Evolutionary conservation across 192 early-diverging fungal species (phyloP).

Genomic region (Allomyces arbusculus): DNA sequence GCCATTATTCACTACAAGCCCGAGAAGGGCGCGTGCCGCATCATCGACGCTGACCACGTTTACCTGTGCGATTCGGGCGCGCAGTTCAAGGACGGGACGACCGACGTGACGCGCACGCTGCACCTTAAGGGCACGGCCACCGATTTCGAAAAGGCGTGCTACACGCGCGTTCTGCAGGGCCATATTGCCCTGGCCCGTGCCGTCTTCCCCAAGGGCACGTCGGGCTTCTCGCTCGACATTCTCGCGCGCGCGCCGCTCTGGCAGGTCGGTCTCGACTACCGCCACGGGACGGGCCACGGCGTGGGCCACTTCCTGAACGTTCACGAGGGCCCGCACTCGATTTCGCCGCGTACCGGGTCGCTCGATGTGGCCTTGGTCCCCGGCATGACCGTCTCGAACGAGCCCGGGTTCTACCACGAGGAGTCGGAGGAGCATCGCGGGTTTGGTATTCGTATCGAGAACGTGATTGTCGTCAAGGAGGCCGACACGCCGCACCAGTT

Average conservation of each 20-base stretch:
- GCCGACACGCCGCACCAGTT: slow-evolving; percentile 61
- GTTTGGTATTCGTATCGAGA: slow-evolving; percentile 97
- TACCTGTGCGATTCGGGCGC: slow-evolving; percentile 94
- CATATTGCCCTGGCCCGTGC: slow-evolving; percentile 80
- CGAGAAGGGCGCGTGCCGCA: slow-evolving; percentile 50
- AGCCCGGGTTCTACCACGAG: slow-evolving; percentile 76
- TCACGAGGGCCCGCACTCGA: slow-evolving; percentile 89
- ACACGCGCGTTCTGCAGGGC: slow-evolving; percentile 94
- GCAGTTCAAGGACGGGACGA: slow-evolving; percentile 91
- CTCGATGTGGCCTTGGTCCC: slow-evolving; percentile 55
- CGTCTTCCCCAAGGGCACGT: slow-evolving; percentile 71
- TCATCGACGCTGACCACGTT: slow-evolving; percentile 50
- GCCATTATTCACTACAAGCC: slow-evolving; percentile 97
- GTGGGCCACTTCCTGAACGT: slow-evolving; percentile 90
- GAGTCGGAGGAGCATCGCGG: slow-evolving; percentile 53
- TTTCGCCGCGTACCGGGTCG: slow-evolving; percentile 51
- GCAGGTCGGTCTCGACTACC: slow-evolving; percentile 82
- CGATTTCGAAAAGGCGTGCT: slow-evolving; percentile 69
- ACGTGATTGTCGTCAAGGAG: slow-evolving; percentile 62
- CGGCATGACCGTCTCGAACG: slow-evolving; percentile 93
- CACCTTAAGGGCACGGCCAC: slow-evolving; percentile 67
- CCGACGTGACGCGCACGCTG: slow-evolving; percentile 86
- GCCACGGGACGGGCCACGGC: slow-evolving; percentile 95
- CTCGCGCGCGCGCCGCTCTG: slow-evolving; percentile 73
- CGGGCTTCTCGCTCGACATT: slow-evolving; percentile 76